These are phyloP conservation scores for Xylariales sp. DNA, from an alignment of 2,329 filamentous ascomycete genomes.

Conservation along the genomic window DNA sequence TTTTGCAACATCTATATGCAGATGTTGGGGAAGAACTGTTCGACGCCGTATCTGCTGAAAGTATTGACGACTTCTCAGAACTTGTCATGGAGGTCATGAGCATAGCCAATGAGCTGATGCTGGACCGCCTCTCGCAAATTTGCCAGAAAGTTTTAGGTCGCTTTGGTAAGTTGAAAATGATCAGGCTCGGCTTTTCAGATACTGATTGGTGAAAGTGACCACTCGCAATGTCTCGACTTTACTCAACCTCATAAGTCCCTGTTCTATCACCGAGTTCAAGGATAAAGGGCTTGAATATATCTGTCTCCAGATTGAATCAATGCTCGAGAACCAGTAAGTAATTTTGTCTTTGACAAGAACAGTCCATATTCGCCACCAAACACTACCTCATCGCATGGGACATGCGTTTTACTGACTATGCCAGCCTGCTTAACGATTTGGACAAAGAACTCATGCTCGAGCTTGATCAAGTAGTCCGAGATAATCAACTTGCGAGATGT, in stretches of 20 bases:
- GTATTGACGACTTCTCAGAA: slow-evolving; percentile 80
- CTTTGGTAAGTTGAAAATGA: slow-evolving; percentile 41
- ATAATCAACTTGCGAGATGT: slow-evolving; percentile 74
- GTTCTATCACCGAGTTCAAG: slow-evolving; percentile 80
- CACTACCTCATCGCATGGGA: not conserved
- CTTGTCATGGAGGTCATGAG: slow-evolving; percentile 87
- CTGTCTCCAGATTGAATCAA: slow-evolving; percentile 82
- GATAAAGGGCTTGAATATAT: slow-evolving; percentile 85
- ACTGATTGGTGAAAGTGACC: slow-evolving; percentile 45
- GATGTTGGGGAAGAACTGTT: slow-evolving; percentile 80
- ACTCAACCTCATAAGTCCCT: slow-evolving; percentile 81
- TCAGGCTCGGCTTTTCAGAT: not conserved
- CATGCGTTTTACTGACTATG: slow-evolving; percentile 30
- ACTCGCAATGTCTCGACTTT: slow-evolving; percentile 81
- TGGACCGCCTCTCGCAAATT: slow-evolving; percentile 82
- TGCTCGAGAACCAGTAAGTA: slow-evolving; percentile 74
- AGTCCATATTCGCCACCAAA: not conserved
- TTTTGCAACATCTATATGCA: slow-evolving; percentile 77
- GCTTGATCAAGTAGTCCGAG: slow-evolving; percentile 72
- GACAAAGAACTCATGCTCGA: slow-evolving; percentile 79
- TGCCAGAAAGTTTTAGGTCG: slow-evolving; percentile 81
- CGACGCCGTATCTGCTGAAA: slow-evolving; percentile 64
- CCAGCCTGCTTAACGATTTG: slow-evolving; percentile 68
- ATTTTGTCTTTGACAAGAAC: not conserved
- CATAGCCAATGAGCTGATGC: slow-evolving; percentile 90